Evolutionary conservation across 495 filamentous ascomycete genomes (phyloP).

Genomic region (Aspergillus taichungensis): DNA sequence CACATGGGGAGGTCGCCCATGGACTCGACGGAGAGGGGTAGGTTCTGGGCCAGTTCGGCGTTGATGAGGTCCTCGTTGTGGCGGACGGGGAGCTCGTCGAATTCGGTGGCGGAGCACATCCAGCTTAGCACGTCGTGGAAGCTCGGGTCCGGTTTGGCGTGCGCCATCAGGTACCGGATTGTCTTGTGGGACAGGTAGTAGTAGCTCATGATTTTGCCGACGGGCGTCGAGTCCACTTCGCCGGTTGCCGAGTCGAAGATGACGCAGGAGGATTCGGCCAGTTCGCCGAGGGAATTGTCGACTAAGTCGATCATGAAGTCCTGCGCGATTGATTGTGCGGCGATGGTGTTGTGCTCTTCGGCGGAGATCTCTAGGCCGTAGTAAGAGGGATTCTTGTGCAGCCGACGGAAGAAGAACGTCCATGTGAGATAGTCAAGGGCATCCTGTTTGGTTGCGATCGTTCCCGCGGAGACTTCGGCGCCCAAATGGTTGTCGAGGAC

Average conservation of each 20-base stretch:
- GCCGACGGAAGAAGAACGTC: conserved; percentile 97
- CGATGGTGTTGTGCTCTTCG: conserved; percentile 85
- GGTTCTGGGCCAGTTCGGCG: conserved; percentile 71
- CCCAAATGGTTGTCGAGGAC: conserved; percentile 95
- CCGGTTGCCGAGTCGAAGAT: conserved; percentile 68
- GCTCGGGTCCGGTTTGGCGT: conserved; percentile 66
- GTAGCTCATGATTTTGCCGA: conserved; percentile 98
- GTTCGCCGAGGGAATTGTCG: conserved; percentile 68
- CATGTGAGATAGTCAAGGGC: conserved; percentile 96
- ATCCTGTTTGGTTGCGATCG: conserved; percentile 89
- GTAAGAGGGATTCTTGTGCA: conserved; percentile 98
- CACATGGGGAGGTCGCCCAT: conserved; percentile 82
- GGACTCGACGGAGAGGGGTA: conserved; percentile 56
- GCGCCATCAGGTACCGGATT: conserved; percentile 68
- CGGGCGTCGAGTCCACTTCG: conserved; percentile 76
- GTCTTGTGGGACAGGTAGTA: conserved; percentile 98
- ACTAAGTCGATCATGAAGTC: conserved; percentile 90
- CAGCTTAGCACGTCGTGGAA: conserved; percentile 84
- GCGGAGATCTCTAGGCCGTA: conserved; percentile 92
- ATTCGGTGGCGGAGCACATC: conserved; percentile 92
- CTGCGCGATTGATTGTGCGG: conserved; percentile 75
- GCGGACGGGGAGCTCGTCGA: conserved; percentile 95
- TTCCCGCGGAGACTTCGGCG: conserved; percentile 89
- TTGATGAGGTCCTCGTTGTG: conserved; percentile 99
- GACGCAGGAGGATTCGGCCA: conserved; percentile 77